A percentile compares a stretch with the other conserved stretches of the same genome.
Conservation (phyloP, 768 basidiomycete genomes). For the Amanita rubescens region DNA sequence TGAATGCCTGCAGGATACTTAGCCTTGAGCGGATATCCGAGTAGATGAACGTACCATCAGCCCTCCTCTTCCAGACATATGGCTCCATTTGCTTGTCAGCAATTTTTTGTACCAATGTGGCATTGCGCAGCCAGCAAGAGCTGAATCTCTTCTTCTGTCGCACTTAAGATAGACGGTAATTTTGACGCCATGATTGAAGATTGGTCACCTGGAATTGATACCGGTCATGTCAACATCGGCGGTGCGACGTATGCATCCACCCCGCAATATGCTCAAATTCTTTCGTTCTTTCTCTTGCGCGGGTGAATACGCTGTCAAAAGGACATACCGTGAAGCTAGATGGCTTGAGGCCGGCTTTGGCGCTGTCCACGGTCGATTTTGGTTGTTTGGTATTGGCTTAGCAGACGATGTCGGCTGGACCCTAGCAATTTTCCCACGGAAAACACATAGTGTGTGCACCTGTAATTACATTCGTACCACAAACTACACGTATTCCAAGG, state of each 20-base stretch:
- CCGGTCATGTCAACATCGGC: conserved; percentile 30
- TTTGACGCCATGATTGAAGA: conserved; percentile 65
- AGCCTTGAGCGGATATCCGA: neutral
- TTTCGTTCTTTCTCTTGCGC: conserved; percentile 25
- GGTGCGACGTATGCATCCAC: conserved; percentile 30
- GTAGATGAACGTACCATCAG: conserved; percentile 65
- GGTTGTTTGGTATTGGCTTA: conserved; percentile 23
- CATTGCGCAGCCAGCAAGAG: conserved; percentile 91
- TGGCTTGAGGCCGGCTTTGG: conserved; percentile 34
- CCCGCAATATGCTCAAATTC: conserved; percentile 26
- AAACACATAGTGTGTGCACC: too few relatives aligned
- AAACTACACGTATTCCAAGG: too few relatives aligned
- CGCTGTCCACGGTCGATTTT: conserved; percentile 39
- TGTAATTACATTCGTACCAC: too few relatives aligned
- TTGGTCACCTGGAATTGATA: conserved; percentile 23
- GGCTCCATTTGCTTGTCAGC: conserved; percentile 98
- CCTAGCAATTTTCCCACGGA: conserved; percentile 28
- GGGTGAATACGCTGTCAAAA: conserved; percentile 10
- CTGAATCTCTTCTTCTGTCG: conserved; percentile 97
- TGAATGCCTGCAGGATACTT: conserved; percentile 65
- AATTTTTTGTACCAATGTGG: conserved; percentile 98
- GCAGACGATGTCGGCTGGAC: conserved; percentile 26
- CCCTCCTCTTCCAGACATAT: conserved; percentile 95
- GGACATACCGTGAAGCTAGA: conserved; percentile 39
- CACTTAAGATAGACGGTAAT: conserved; percentile 87